Conservation (phyloP, 75 land plant species). For the Isoetes taiwanensis region DNA sequence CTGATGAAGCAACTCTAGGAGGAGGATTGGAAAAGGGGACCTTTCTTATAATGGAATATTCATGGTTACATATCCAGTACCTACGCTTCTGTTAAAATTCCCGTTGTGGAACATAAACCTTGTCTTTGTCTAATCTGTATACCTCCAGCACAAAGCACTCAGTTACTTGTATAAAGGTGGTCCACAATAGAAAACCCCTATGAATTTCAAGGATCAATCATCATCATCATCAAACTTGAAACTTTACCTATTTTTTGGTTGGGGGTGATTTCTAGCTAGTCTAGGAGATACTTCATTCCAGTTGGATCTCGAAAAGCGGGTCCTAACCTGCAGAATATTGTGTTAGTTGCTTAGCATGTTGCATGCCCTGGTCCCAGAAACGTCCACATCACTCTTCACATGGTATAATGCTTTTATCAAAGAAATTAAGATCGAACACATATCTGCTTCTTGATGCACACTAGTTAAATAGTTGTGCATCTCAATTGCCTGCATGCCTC, state of each 20-base stretch:
- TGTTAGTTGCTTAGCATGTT: no score
- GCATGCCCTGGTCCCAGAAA: slow-evolving; percentile 41
- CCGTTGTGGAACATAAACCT: slow-evolving; percentile 54
- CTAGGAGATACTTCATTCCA: slow-evolving; percentile 12
- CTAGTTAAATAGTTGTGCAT: slow-evolving; percentile 45
- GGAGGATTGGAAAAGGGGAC: no score
- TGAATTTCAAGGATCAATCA: not conserved
- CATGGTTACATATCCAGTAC: no score
- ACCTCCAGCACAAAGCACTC: slow-evolving; percentile 20
- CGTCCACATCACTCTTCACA: slow-evolving; percentile 30
- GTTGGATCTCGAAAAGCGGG: slow-evolving; percentile 14
- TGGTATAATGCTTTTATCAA: slow-evolving; percentile 37
- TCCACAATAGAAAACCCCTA: slow-evolving; percentile 63
- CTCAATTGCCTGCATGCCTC: slow-evolving; percentile 29
- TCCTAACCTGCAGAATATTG: slow-evolving; percentile 9
- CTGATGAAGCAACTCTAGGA: no score
- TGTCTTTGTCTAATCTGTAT: slow-evolving; percentile 24
- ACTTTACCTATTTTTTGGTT: not conserved
- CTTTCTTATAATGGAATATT: no score
- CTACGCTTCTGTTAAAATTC: no score
- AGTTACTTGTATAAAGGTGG: slow-evolving; percentile 26
- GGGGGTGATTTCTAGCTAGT: slow-evolving; percentile 6
- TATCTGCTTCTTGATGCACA: slow-evolving; percentile 44
- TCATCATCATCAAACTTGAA: not conserved
- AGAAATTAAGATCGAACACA: slow-evolving; percentile 32